A percentile compares a stretch with the other conserved stretches of the same genome.
Evolutionary conservation across 148 eudicot species (phyloP).

Genomic region (Nepenthes gracilis): DNA sequence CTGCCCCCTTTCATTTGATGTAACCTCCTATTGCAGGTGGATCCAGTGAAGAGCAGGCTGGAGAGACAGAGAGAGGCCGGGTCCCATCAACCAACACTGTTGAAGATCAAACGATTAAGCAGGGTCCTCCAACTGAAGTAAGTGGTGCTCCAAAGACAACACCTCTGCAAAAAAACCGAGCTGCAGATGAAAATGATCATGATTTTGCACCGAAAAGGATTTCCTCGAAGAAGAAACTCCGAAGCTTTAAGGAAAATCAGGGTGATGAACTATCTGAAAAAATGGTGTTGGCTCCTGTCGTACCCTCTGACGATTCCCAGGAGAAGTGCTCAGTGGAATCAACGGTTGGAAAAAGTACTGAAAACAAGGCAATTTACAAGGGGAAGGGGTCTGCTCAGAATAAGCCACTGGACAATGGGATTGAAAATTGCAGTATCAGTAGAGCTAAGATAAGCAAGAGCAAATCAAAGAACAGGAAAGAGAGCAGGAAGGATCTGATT

Average conservation of each 20-base stretch:
- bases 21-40: no score
- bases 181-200: constrained; percentile 7
- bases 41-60: no score
- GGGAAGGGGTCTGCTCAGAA: not conserved
- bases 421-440: constrained; percentile 8
- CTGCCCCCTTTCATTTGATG: no score
- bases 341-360: not conserved
- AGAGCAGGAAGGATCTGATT: constrained; percentile 2
- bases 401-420: constrained; percentile 9
- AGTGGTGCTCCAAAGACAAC: no score
- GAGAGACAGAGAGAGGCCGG: no score
- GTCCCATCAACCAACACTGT: no score
- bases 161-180: constrained; percentile 3
- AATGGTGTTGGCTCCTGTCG: not conserved
- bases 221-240: constrained; percentile 7
- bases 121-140: no score
- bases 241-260: constrained; percentile 4
- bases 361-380: not conserved
- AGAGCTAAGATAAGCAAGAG: constrained; percentile 20
- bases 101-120: no score
- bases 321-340: not conserved
- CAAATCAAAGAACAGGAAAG: constrained; percentile 30
- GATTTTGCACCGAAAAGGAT: not conserved
- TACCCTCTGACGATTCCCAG: no score
- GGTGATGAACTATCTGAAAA: not conserved